Percentiles rank a stretch among this genome's conserved stretches.
These are phyloP conservation scores for Areca catechu DNA, from an alignment of 176 grass and related monocot species.

Conservation along the genomic window DNA sequence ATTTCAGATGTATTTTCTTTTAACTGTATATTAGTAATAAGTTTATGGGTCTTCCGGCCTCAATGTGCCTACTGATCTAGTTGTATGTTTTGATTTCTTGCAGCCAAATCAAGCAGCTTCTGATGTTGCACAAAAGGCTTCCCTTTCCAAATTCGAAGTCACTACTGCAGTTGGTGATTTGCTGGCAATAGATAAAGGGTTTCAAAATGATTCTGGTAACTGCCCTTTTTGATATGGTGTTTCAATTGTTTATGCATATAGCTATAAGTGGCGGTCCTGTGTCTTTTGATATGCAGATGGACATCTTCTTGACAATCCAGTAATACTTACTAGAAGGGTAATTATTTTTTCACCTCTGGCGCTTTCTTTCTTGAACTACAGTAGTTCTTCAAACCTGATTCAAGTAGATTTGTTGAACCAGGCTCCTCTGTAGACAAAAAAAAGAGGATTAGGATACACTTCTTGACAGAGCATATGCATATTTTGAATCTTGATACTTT, in stretches of 20 bases:
- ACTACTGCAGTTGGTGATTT: conserved; percentile 28
- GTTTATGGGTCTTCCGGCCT: neutral
- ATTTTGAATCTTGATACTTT: too few relatives aligned
- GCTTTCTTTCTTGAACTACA: too few relatives aligned
- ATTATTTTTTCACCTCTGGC: neutral
- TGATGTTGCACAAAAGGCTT: conserved; percentile 34
- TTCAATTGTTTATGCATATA: too few relatives aligned
- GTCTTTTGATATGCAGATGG: conserved; percentile 34
- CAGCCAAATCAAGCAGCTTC: conserved; percentile 14
- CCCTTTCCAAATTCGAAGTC: conserved; percentile 24
- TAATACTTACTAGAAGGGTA: conserved; percentile 75
- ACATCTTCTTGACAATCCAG: conserved; percentile 36
- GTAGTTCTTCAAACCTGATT: too few relatives aligned
- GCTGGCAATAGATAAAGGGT: conserved; percentile 26
- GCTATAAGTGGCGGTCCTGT: conserved; percentile 8
- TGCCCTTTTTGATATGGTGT: conserved; percentile 10
- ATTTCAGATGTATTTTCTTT: conserved; percentile 7
- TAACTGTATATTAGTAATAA: neutral
- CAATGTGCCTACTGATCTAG: neutral
- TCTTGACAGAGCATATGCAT: too few relatives aligned
- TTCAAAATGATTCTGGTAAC: conserved; percentile 49
- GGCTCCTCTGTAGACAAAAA: too few relatives aligned
- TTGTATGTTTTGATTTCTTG: neutral
- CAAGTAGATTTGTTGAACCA: too few relatives aligned
- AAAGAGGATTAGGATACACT: too few relatives aligned